Evolutionary conservation across 2,329 filamentous ascomycete species (phyloP), one percentile per base, ranked within the genome.

Genomic region (Colletotrichum cordylinicola): DNA sequence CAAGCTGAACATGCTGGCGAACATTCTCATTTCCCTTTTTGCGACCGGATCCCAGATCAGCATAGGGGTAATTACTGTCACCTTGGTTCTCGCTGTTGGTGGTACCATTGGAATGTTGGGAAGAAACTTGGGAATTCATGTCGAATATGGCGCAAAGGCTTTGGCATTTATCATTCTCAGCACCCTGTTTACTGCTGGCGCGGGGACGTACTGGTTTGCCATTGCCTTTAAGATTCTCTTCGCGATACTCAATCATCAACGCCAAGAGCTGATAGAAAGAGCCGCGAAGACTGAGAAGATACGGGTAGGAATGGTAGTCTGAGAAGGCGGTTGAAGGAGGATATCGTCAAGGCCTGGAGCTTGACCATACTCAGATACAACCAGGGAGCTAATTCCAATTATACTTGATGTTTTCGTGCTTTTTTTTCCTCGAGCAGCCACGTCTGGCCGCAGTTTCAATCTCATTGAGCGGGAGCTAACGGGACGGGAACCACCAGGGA

Each of bases 1-100:
- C 21, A 52, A 52, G 43, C 43, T 52, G 43, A 52, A 52, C 43
- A 52, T 52, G 43, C 43, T 52, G 43, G 43, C 43, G n/a, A 52
- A 52, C n/a, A 52, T 52, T 52, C 43, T 52, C 10, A n/a, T 52
- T 10, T 52, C 43, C 21, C 43, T 52, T 52, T 52, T 52, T 52
- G 43, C 43, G n/a, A 52, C 43, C 12, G 43, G 43, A 8, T 52
- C 43, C 4, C 43, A 52, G 10, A 52, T 52, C 21, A 52, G 43
- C 43, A 52, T 52, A 21, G 43, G 43, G 0, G 43, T 52, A 24
- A 52, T 52, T n/a, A 52, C 43, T 6, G 43, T 52, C 43, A 52
- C 43, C 18, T 52, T 52, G 43, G 43, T 52, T 8, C 43, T 52
- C n/a, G 43, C 43, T 21, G 43, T 52, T 21, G 43, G 43, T 13